Evolutionary conservation across 495 filamentous ascomycete genomes (phyloP), one percentile per base, ranked within the genome.

Genomic region (Penicillium desertorum): DNA sequence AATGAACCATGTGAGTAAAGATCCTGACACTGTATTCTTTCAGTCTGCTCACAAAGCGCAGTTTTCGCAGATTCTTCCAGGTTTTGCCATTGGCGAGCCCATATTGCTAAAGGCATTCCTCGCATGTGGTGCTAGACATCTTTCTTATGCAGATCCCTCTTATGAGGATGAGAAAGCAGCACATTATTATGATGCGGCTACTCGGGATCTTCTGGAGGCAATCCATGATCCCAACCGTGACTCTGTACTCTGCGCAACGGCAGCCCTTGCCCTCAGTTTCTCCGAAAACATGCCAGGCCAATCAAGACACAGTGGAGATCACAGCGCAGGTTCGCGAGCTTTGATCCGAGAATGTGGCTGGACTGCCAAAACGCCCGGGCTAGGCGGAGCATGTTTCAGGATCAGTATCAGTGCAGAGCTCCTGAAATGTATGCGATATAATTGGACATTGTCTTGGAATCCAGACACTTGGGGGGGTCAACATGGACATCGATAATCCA

Each of bases 331-430:
- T 3, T 89, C 92, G 16, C 82, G 91, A 46, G 91, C 92, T 4
- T 77, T 98, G 48, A 91, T 98, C 66, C 89, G 89, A 61, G 91
- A 97, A 67, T 96, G 92, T 65, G 83, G 84, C 14, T 98, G 94
- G 94, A 89, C 87, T 62, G 90, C 92, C 1, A 84, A 81, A 50
- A 88, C 88, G 25, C 79, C 79, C 4, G 91, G 92, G 4, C 82
- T 97, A 43, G 92, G 91, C 9, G 85, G 87, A 1, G 90, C 93
- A 11, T 97, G 92, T 70, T 98, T 98, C 72, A 97, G 93, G 92
- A 72, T 96, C 17, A 97, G 95, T 63, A 84, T 95, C 14, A 85
- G 88, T 16, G 88, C 96, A 84, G 94, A 98, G 67, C 74, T 98
- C 12, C 79, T 97, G 22, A 89, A 83, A 60, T 96, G 92, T 71